Evolutionary conservation across 768 basidiomycete genomes (phyloP).

Genomic region (Lentinus brumalis): DNA sequence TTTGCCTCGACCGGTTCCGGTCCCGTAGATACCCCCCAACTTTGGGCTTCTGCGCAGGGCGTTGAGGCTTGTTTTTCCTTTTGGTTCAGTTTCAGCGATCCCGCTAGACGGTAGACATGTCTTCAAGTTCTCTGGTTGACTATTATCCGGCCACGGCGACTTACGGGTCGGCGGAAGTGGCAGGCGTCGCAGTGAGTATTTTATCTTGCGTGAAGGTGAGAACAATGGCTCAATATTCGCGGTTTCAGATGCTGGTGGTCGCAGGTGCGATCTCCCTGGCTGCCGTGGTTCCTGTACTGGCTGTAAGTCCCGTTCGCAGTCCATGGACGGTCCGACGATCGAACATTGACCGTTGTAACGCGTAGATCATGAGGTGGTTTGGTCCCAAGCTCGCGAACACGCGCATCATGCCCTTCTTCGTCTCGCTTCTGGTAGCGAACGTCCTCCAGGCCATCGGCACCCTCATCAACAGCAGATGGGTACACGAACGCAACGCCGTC

Average conservation of each 20-base stretch:
- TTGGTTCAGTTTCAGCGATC: not conserved
- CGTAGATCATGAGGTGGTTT: constrained; percentile 22
- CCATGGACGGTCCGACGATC: not conserved
- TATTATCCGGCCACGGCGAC: not conserved
- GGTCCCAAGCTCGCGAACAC: constrained; percentile 22
- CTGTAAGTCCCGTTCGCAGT: constrained; percentile 13
- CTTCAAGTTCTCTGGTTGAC: not conserved
- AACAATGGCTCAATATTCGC: not conserved
- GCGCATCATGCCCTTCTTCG: constrained; percentile 32
- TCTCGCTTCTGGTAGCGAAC: constrained; percentile 36
- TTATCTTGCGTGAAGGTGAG: not conserved
- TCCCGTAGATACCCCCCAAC: not conserved
- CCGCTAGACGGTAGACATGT: not conserved
- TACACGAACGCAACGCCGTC: constrained; percentile 27
- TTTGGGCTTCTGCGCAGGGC: not conserved
- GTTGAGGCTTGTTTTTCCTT: constrained; percentile 1
- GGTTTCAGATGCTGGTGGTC: constrained; percentile 25
- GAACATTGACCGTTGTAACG: not conserved
- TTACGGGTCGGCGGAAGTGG: constrained; percentile 12
- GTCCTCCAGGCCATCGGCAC: constrained; percentile 36
- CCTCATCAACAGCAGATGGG: constrained; percentile 34
- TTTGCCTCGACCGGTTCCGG: constrained; percentile 5
- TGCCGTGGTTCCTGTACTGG: constrained; percentile 26
- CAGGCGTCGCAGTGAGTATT: constrained; percentile 14
- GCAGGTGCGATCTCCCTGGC: constrained; percentile 31